Conservation (phyloP, 331 rosid species). For the Pyrus hybrid region DNA sequence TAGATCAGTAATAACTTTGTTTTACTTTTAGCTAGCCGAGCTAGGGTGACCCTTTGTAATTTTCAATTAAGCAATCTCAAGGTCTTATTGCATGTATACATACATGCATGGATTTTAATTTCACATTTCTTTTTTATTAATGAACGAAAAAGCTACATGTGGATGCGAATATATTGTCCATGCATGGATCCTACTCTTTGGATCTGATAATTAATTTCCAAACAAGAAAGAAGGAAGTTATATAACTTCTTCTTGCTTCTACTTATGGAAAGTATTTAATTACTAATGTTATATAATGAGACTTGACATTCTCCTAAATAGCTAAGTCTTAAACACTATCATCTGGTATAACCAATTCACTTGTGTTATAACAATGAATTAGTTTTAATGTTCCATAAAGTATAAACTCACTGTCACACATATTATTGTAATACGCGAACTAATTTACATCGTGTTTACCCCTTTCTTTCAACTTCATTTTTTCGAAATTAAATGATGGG, state of each 20-base stretch:
- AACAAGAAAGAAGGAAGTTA: too few species aligned
- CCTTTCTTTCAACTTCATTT: neutral
- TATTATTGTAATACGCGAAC: too few species aligned
- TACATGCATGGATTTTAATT: neutral
- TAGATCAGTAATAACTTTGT: neutral
- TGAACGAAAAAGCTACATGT: neutral
- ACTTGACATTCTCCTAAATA: neutral
- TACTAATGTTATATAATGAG: neutral
- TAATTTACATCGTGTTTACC: neutral
- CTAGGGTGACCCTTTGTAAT: constrained; percentile 1
- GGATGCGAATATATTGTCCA: neutral
- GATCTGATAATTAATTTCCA: too few species aligned
- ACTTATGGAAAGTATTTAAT: too few species aligned
- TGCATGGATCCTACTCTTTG: too few species aligned
- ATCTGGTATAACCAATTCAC: neutral
- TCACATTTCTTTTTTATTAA: neutral
- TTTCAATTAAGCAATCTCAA: neutral
- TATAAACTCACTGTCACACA: neutral
- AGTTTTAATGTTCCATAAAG: neutral
- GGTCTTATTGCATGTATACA: neutral
- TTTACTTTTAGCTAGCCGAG: neutral
- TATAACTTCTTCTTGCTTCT: neutral
- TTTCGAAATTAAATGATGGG: neutral
- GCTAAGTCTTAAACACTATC: neutral
- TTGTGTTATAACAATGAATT: too few species aligned